These are phyloP conservation scores for Trypanosoma conorhini DNA, from an alignment of 208 protist species.

Conservation along the genomic window DNA sequence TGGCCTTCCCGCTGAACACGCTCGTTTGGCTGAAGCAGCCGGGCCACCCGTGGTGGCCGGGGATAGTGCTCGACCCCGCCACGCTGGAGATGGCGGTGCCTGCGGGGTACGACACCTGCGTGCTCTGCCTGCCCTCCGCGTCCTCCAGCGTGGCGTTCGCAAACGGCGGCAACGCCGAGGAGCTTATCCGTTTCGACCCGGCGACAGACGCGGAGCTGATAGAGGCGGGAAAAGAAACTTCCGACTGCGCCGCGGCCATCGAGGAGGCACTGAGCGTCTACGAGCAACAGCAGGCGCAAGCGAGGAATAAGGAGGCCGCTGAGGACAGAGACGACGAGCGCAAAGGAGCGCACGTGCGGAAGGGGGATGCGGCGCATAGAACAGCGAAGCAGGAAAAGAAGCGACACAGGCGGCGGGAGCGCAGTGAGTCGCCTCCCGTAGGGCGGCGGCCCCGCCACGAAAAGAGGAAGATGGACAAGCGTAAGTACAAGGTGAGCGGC, in stretches of 20 bases:
- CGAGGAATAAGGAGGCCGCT: neutral
- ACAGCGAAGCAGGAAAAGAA: conserved; percentile 34
- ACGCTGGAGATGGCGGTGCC: conserved; percentile 32
- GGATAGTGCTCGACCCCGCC: conserved; percentile 55
- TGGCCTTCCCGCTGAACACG: conserved; percentile 35
- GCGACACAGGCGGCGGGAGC: conserved; percentile 10
- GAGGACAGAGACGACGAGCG: conserved; percentile 14
- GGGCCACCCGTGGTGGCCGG: conserved; percentile 87
- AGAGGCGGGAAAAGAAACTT: conserved; percentile 30
- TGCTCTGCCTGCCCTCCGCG: conserved; percentile 61
- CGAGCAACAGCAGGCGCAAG: conserved; percentile 20
- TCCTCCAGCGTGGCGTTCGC: conserved; percentile 59
- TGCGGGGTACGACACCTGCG: conserved; percentile 50
- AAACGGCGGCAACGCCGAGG: conserved; percentile 30
- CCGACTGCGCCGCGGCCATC: conserved; percentile 56
- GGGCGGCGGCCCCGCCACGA: neutral
- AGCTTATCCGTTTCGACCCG: conserved; percentile 41
- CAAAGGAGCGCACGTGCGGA: neutral
- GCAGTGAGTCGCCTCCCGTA: conserved; percentile 2
- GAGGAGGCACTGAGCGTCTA: conserved; percentile 47
- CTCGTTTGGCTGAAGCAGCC: conserved; percentile 83
- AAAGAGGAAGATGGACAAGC: neutral
- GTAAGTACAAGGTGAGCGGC: neutral
- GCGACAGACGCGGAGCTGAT: conserved; percentile 42
- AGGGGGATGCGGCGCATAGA: conserved; percentile 4